Evolutionary conservation across 225 moss, liverwort and hornwort species (phyloP), one percentile per base, ranked within the genome.

Genomic region (Rhytidiadelphus loreus): DNA sequence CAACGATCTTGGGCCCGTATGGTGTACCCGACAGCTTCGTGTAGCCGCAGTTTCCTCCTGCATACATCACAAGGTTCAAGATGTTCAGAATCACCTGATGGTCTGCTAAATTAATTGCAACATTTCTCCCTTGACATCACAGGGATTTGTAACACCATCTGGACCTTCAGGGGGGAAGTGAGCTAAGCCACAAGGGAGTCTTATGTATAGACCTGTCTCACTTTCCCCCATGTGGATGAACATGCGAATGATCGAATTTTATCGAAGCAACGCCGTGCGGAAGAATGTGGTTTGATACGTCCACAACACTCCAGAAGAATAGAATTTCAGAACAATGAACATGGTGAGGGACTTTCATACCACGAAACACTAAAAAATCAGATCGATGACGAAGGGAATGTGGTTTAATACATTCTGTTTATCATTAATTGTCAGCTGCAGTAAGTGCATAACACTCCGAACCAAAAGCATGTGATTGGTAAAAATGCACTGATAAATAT

Each of bases 11-110:
- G 11, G 82, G 87, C 4, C 91, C 92, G 43, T 89, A 90, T 1
- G 93, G 92, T 1, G 93, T 90, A 22, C 93, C 91, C 1, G 44
- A 22, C 17, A 93, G 62, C 35, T 82, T 16, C 2, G 88, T 90
- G 87, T 93, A 93, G n/a, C 93, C 93, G 35, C 93, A 92, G 87
- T 92, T 92, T 11, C 92, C 92, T 50, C 92, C 92, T 92, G 82
- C 63, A 62, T 5, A 48, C 3, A 43, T 30, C 85, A 59, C 59
- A 57, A 43, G 55, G 43, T n/a, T 13, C 29, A 30, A 4, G 20
- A 21, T 39, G 39, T 6, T 70, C 7, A 69, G 30, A 70, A 70
- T 43, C 43, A 30, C 43, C 15, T 35, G 21, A 41, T 29, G 16
- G 6, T 37, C 11, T 37, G 29, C 68, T 12, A 6, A 11, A 50